Base-by-base conservation (phyloP, 2,329 filamentous ascomycete genomes). In the Fusarium humuli region DNA sequence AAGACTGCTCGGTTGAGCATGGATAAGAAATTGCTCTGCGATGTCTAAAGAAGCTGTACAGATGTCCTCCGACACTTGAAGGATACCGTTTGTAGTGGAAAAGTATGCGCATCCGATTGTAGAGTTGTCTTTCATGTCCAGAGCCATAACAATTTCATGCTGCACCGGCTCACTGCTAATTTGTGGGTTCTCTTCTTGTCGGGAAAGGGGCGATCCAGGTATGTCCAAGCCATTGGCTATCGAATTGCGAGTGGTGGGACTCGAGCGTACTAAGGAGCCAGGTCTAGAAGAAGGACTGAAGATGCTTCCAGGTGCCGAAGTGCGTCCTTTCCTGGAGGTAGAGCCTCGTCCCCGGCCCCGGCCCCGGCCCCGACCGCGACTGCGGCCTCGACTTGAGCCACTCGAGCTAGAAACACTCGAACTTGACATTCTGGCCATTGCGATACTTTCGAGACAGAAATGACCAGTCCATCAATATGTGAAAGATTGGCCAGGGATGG, bases 71-170 rank as follows among this genome's bases (percentile, higher is more conserved):
- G 97, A 90, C 45, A 97, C 84, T 62, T 88, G 91, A 6, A 98
- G 79, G 37, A 85, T 88, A 74, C 92, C 90, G 41, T 94, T 88
- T 27, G 85, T 81, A 8, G 90, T 89, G 48, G 91, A 83, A 76
- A 95, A 97, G 76, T 95, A 97, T 47, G 93, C 91, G 78, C 94
- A 98, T 1, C 95, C 95, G 20, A 97, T 84, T 0, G 86, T 90
- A 1, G 87, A 89, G 30, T 88, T 86, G n/a, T 90, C 86, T 67
- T 86, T 89, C 77, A 95, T 84, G 62, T 97, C 90, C 25, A 97
- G 83, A 1, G 93, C 92, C 89, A 97, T 93, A 61, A 97, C 86
- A 27, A 94, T 81, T 76, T 96, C 92, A 59, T 75, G 70, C 16
- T 65, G 57, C 23, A 70, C 57, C 10, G 54, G 42, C 25, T 67